Evolutionary conservation across 2,329 filamentous ascomycete genomes (phyloP).

Genomic region (Penicillium sp.): DNA sequence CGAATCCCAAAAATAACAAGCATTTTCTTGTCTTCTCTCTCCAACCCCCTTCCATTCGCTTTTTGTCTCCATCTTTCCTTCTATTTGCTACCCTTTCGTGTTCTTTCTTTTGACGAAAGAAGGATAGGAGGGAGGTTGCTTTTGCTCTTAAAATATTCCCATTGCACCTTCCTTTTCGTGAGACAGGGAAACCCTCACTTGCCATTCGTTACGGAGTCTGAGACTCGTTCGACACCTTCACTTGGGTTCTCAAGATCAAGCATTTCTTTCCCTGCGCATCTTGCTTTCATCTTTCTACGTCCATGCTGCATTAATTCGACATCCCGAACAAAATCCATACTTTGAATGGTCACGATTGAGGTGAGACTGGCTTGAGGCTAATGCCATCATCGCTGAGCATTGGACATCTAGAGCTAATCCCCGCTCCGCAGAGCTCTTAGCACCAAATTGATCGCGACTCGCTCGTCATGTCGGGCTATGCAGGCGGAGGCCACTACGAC

Average conservation of each 20-base stretch:
- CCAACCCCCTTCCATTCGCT: conserved; percentile 25
- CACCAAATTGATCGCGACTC: conserved; percentile 20
- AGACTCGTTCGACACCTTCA: conserved; percentile 16
- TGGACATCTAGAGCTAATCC: neutral
- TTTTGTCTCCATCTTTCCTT: conserved; percentile 25
- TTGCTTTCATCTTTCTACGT: conserved; percentile 12
- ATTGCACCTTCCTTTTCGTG: conserved; percentile 10
- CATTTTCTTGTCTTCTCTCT: conserved; percentile 17
- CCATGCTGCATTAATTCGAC: conserved; percentile 21
- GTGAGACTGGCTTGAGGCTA: conserved; percentile 18
- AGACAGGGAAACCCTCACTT: neutral
- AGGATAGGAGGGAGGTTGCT: conserved; percentile 12
- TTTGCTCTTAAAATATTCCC: conserved; percentile 9
- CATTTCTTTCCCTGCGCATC: conserved; percentile 1
- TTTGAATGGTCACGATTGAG: conserved; percentile 33
- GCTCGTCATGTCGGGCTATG: conserved; percentile 53
- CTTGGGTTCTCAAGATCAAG: conserved; percentile 1
- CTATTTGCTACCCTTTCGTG: conserved; percentile 30
- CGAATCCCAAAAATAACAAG: conserved; percentile 23
- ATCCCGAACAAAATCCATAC: conserved; percentile 8
- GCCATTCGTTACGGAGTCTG: conserved; percentile 25
- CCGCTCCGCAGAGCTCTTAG: conserved; percentile 5
- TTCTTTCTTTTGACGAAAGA: conserved; percentile 21
- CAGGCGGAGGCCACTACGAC: conserved; percentile 64
- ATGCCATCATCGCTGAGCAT: neutral